These are phyloP conservation scores for Paecilomyces sp. DNA, from an alignment of 2,329 filamentous ascomycete genomes.

Conservation along the genomic window DNA sequence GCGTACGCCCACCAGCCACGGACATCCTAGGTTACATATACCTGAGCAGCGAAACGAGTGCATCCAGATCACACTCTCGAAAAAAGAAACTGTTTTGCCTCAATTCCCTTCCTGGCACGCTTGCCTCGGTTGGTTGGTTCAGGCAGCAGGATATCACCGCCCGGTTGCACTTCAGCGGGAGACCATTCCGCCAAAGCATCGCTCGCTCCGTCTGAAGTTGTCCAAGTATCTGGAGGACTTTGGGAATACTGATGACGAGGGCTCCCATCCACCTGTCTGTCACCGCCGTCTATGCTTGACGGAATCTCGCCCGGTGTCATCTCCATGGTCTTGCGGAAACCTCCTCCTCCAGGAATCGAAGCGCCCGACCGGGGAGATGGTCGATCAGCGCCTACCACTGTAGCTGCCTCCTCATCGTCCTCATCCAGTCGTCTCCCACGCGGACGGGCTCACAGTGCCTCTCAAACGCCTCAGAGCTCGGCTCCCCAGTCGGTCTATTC, in stretches of 20 bases:
- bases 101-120: neutral
- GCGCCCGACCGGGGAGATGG: conserved; percentile 24
- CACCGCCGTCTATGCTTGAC: neutral
- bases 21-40: neutral
- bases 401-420: conserved; percentile 15
- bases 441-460: conserved; percentile 19
- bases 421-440: conserved; percentile 20
- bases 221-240: neutral
- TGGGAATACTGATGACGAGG: neutral
- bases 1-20: neutral
- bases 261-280: neutral
- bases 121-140: neutral
- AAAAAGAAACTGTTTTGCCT: neutral
- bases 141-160: neutral
- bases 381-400: conserved; percentile 19
- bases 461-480: conserved; percentile 15
- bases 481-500: conserved; percentile 28
- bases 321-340: conserved; percentile 34
- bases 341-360: conserved; percentile 28
- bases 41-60: neutral
- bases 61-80: neutral
- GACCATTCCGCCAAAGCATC: neutral
- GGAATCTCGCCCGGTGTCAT: conserved; percentile 4
- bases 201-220: neutral
- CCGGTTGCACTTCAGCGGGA: neutral